Conservation (phyloP, 2,329 filamentous ascomycete genomes). For the Venturia nashicola region DNA sequence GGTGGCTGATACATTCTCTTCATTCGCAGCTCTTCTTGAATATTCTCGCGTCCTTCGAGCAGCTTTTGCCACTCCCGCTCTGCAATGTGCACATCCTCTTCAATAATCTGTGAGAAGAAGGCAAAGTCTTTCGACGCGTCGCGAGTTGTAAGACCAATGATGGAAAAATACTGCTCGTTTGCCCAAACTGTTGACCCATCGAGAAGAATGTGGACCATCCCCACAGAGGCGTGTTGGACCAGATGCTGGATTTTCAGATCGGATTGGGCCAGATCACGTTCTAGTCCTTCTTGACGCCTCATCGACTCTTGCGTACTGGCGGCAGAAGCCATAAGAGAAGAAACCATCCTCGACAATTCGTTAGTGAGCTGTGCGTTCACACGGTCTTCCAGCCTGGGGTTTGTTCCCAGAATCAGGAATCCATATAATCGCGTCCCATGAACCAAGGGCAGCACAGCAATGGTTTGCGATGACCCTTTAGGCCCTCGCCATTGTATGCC, state of each 20-base stretch:
- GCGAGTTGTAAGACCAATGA: not conserved
- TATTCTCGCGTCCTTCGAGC: not conserved
- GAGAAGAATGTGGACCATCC: conserved; percentile 1
- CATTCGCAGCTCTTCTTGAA: not conserved
- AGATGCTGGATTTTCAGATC: conserved; percentile 4
- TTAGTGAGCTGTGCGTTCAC: not conserved
- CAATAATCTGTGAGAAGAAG: not conserved
- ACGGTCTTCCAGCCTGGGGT: not conserved
- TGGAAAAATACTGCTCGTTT: conserved; percentile 1
- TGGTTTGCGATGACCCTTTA: not conserved
- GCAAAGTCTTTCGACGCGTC: not conserved
- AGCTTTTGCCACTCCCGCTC: not conserved
- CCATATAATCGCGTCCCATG: not conserved
- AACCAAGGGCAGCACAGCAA: not conserved
- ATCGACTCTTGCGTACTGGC: not conserved
- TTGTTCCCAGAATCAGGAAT: not conserved
- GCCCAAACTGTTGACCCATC: not conserved
- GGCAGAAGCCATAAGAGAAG: not conserved
- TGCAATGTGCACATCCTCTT: not conserved
- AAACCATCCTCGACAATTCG: not conserved
- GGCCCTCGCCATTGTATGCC: not conserved
- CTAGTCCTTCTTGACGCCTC: not conserved
- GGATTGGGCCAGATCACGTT: not conserved
- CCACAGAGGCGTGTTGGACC: not conserved
- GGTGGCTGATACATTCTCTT: conserved; percentile 1